Evolutionary conservation across 2,329 filamentous ascomycete species (phyloP).

Genomic region (Lasiodiplodia theobromae): DNA sequence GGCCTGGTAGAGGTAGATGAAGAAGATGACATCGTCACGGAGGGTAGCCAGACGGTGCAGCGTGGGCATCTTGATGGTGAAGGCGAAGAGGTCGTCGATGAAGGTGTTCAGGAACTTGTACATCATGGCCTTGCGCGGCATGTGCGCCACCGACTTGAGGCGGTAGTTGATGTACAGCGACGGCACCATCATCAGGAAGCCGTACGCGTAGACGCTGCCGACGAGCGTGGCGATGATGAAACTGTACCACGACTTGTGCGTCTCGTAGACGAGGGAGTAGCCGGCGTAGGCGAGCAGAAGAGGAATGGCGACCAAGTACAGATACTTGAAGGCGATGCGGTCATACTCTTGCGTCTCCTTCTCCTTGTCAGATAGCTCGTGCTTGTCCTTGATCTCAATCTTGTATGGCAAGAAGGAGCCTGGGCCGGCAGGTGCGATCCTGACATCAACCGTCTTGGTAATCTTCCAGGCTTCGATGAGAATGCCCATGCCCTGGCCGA

Average conservation of each 20-base stretch:
- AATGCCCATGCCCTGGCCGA: slow-evolving; percentile 87
- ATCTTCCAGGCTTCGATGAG: slow-evolving; percentile 89
- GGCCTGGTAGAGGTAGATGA: slow-evolving; percentile 93
- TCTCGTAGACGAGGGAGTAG: slow-evolving; percentile 92
- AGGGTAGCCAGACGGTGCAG: slow-evolving; percentile 91
- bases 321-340: slow-evolving; percentile 95
- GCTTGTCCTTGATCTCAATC: slow-evolving; percentile 92
- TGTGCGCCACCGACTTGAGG: slow-evolving; percentile 88
- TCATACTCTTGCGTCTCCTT: slow-evolving; percentile 99
- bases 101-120: slow-evolving; percentile 99
- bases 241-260: slow-evolving; percentile 97
- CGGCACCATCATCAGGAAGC: slow-evolving; percentile 99
- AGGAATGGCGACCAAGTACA: slow-evolving; percentile 91
- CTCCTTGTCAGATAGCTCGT: slow-evolving; percentile 92
- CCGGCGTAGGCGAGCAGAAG: slow-evolving; percentile 86
- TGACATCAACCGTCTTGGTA: slow-evolving; percentile 91
- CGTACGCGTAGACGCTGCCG: slow-evolving; percentile 95
- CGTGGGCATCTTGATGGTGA: slow-evolving; percentile 99
- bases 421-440: slow-evolving; percentile 72
- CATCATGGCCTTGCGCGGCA: slow-evolving; percentile 95
- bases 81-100: slow-evolving; percentile 97
- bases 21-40: slow-evolving; percentile 97
- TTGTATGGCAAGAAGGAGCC: slow-evolving; percentile 79
- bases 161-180: slow-evolving; percentile 99
- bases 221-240: slow-evolving; percentile 95